Percentiles rank a stretch among this genome's conserved stretches.
phyloP scores from a whole-genome alignment of 1,284 basidiomycete species.

The Fomitiporia mediterranea region DNA sequence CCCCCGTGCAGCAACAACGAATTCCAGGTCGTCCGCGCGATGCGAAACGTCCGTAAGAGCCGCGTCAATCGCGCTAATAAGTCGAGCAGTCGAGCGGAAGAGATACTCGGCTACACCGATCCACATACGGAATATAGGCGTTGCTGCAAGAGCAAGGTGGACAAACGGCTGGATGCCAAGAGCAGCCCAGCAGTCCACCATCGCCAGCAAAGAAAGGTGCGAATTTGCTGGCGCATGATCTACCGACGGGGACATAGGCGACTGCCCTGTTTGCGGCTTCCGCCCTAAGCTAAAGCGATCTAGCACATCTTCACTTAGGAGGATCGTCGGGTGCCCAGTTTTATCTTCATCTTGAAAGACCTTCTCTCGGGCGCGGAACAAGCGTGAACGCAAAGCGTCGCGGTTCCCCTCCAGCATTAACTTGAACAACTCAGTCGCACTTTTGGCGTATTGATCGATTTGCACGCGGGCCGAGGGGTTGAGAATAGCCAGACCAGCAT shows the following conservation, averaged over 20 bases:
- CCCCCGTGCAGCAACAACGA: constrained; percentile 90
- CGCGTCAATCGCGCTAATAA: constrained; percentile 72
- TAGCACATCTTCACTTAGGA: constrained; percentile 83
- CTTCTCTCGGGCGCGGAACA: constrained; percentile 70
- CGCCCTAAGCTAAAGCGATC: constrained; percentile 84
- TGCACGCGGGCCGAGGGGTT: constrained; percentile 90
- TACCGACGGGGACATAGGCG: constrained; percentile 18
- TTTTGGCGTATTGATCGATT: constrained; percentile 87
- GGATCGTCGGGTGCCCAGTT: constrained; percentile 53
- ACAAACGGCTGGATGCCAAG: constrained; percentile 87
- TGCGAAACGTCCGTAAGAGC: constrained; percentile 80
- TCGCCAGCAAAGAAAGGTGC: constrained; percentile 93
- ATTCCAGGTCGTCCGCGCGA: constrained; percentile 88
- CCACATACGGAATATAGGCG: constrained; percentile 95
- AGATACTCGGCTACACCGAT: constrained; percentile 97
- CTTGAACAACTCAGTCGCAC: constrained; percentile 89
- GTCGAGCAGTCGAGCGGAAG: constrained; percentile 64
- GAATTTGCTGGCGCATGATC: constrained; percentile 59
- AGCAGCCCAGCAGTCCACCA: constrained; percentile 97
- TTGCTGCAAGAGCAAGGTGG: constrained; percentile 92
- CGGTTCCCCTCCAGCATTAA: constrained; percentile 86
- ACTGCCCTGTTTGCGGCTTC: constrained; percentile 29
- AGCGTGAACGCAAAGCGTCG: constrained; percentile 60
- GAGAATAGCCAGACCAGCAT: constrained; percentile 94
- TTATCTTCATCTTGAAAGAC: constrained; percentile 57